A percentile compares a stretch with the other conserved stretches of the same genome.
Conservation (phyloP, 1,284 basidiomycete species). For the Sphaerobolus stellatus region DNA sequence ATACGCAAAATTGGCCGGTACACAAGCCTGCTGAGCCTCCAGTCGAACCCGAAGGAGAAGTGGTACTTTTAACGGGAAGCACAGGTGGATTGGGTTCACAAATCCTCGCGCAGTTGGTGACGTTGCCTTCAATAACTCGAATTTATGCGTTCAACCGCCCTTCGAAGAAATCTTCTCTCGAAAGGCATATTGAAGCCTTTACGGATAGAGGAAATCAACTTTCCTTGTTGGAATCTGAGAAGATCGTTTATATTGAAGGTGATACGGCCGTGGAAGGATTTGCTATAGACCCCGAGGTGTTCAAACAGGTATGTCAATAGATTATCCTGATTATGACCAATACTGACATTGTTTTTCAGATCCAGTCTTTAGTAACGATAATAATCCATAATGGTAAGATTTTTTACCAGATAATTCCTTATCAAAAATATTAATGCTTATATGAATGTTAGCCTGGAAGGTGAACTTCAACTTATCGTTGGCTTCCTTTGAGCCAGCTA, state of each 20-base stretch:
- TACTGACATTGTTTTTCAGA: constrained; percentile 10
- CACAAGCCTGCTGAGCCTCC: not conserved
- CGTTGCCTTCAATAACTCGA: constrained; percentile 17
- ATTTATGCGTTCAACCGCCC: constrained; percentile 30
- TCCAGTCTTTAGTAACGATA: constrained; percentile 22
- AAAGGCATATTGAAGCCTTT: constrained; percentile 16
- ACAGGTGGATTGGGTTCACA: constrained; percentile 37
- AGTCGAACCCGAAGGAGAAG: constrained; percentile 7
- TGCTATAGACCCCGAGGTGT: constrained; percentile 19
- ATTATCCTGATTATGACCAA: not conserved
- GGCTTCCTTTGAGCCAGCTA: constrained; percentile 24
- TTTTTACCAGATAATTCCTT: not conserved
- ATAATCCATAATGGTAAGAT: constrained; percentile 36
- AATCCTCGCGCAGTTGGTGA: constrained; percentile 27
- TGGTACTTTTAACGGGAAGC: constrained; percentile 35
- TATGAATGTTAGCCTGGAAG: constrained; percentile 24
- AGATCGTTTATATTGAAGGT: constrained; percentile 26
- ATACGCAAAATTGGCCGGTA: not conserved
- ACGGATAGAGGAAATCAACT: constrained; percentile 20
- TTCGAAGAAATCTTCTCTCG: constrained; percentile 9
- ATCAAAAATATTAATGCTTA: not conserved
- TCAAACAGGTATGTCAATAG: constrained; percentile 14
- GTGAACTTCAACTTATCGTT: constrained; percentile 29
- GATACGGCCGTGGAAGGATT: constrained; percentile 23
- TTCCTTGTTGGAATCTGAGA: constrained; percentile 12